Base-by-base conservation (phyloP, 306 rosid genomes). In the Castanopsis chinensis region DNA sequence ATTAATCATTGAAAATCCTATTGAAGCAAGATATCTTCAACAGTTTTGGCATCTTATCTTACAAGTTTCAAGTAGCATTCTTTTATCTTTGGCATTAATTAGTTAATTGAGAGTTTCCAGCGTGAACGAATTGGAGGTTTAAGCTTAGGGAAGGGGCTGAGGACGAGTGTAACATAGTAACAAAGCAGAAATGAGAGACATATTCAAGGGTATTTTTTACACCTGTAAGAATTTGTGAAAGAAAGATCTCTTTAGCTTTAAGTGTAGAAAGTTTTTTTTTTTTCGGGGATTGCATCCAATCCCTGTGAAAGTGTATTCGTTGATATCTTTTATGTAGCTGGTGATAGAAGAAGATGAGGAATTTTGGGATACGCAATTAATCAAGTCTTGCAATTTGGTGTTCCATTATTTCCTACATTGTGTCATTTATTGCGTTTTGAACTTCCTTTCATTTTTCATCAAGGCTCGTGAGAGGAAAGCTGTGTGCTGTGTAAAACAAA, bases 81-180 rank as follows among this genome's bases (percentile, higher is more conserved):
- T 86, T 89, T 79, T 81, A 71, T 65, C 68, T 10, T 60, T 72
- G 72, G 78, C 73, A 61, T 83, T 71, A n/a, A 55, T 65, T 71
- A 37, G 51, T 81, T 76, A 63, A 65, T 57, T 37, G 80, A 75
- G 88, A 80, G 74, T 71, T 84, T 80, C 75, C 76, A 9, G 41
- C 63, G 63, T 82, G 81, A 78, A 27, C 55, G 65, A 78, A 82
- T 21, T 81, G 84, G 77, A 77, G 76, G 74, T 57, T 54, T 13
- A 53, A 53, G 74, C 80, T 54, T 52, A 75, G 78, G 79, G 85
- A 72, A 78, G 78, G 78, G 70, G 73, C 81, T 70, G 72, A 71
- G 79, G 90, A 83, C 69, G 75, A 79, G 56, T 86, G 73, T 83
- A 81, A 49, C 88, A 87, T 79, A 76, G 85, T 69, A 37, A 81